Conservation (phyloP, 139 green algal genomes). For the Chlorella sorokiniana region DNA sequence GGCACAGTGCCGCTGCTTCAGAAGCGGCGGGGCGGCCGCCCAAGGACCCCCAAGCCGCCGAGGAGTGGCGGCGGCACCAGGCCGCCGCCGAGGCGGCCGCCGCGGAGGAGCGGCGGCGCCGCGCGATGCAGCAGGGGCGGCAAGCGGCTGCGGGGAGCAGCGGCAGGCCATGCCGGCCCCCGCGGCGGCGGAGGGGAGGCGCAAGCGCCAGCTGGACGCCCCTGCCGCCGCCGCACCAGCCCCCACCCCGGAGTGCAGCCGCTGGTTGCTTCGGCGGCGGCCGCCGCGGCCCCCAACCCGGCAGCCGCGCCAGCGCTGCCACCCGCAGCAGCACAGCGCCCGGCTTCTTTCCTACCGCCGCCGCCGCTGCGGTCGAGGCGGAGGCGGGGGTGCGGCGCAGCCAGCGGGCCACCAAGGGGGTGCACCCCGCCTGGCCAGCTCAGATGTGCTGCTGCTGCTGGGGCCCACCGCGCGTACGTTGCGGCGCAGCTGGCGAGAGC, state of each 20-base stretch:
- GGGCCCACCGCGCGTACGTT: neutral
- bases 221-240: neutral
- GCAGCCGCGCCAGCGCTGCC: neutral
- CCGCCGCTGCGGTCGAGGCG: too few relatives aligned
- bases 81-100: neutral
- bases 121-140: too few relatives aligned
- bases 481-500: neutral
- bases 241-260: neutral
- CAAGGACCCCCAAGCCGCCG: neutral
- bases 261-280: neutral
- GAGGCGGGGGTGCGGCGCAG: slow-evolving; percentile 7
- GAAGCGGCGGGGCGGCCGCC: neutral
- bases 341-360: too few relatives aligned
- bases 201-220: neutral
- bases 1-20: neutral
- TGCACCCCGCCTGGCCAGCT: neutral
- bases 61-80: neutral
- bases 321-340: neutral
- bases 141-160: too few relatives aligned
- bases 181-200: neutral
- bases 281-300: too few relatives aligned
- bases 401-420: neutral
- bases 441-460: neutral
- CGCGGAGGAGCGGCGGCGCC: neutral
- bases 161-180: too few relatives aligned